Conservation (phyloP, 108 stramenopile species). For the Asterionellopsis glacialis region DNA sequence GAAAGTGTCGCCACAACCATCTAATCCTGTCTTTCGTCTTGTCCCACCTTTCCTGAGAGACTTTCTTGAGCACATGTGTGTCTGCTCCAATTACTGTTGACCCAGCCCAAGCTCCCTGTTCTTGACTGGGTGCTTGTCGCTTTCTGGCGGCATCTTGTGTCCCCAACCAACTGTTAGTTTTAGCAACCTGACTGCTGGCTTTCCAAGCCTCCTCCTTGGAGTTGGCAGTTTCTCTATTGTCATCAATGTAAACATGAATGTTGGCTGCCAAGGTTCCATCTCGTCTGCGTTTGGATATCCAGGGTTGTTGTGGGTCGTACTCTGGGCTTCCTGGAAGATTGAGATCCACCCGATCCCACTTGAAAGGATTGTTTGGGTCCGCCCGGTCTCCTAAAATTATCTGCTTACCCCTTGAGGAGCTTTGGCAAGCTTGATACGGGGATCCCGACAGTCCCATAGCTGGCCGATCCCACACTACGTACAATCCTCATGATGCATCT, state of each 20-base stretch:
- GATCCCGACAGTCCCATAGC: no score
- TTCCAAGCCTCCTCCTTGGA: constrained; percentile 12
- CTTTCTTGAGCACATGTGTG: no score
- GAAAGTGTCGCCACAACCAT: no score
- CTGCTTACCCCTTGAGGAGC: constrained; percentile 14
- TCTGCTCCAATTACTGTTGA: no score
- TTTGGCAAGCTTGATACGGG: constrained; percentile 13
- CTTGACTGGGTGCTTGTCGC: no score
- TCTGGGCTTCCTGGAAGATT: constrained; percentile 20
- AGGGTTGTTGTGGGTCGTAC: no score
- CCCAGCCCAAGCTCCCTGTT: no score
- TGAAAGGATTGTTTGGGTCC: constrained; percentile 32
- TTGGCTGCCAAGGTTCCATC: constrained; percentile 27
- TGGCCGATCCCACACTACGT: constrained; percentile 23
- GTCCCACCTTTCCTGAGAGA: no score
- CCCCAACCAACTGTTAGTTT: constrained; percentile 25
- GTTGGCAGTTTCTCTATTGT: constrained; percentile 8
- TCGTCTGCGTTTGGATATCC: constrained; percentile 14
- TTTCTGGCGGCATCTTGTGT: constrained; percentile 41
- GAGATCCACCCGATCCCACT: constrained; percentile 15
- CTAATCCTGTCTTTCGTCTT: no score
- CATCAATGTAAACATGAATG: constrained; percentile 28
- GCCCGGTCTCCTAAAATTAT: constrained; percentile 20
- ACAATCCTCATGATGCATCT: constrained; percentile 27
- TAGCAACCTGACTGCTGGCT: no score